A percentile compares a stretch with the other conserved stretches of the same genome.
These are phyloP conservation scores for Ustilago sp. DNA, from an alignment of 1,284 basidiomycete genomes.

Conservation along the genomic window DNA sequence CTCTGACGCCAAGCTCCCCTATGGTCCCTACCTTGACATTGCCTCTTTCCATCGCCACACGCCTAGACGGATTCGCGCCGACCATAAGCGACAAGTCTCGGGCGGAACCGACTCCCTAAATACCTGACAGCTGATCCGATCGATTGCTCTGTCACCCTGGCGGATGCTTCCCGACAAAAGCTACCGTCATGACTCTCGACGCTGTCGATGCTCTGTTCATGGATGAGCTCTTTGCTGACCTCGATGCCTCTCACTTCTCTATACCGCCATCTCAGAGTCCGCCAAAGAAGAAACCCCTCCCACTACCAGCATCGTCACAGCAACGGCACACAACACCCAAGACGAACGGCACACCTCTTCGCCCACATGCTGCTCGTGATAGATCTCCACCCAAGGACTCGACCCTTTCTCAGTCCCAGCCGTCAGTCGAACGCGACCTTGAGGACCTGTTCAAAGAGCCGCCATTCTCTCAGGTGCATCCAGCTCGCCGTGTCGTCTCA, in stretches of 20 bases:
- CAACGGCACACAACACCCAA: neutral
- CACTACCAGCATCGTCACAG: slow-evolving; percentile 5
- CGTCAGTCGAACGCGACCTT: slow-evolving; percentile 14
- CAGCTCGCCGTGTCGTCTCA: slow-evolving; percentile 17
- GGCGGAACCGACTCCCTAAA: neutral
- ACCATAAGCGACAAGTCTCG: neutral
- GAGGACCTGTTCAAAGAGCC: slow-evolving; percentile 25
- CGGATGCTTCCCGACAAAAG: neutral
- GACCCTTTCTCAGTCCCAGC: slow-evolving; percentile 24
- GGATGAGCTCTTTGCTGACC: slow-evolving; percentile 50
- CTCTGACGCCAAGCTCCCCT: neutral
- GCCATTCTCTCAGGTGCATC: neutral
- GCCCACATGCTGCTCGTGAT: neutral
- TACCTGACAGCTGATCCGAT: slow-evolving; percentile 1
- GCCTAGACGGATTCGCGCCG: neutral
- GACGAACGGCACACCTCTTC: neutral
- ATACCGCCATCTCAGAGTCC: slow-evolving; percentile 47
- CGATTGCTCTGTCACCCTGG: neutral
- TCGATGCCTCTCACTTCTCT: slow-evolving; percentile 47
- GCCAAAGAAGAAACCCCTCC: slow-evolving; percentile 24
- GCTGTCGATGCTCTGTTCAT: slow-evolving; percentile 42
- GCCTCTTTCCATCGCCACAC: neutral
- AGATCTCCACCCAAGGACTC: slow-evolving; percentile 28
- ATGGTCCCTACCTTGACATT: neutral
- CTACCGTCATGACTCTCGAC: slow-evolving; percentile 33